A percentile compares a stretch with the other conserved stretches of the same genome.
These are phyloP conservation scores for Zygoascus meyerae DNA, from an alignment of 1,139 yeast species.

Conservation along the genomic window DNA sequence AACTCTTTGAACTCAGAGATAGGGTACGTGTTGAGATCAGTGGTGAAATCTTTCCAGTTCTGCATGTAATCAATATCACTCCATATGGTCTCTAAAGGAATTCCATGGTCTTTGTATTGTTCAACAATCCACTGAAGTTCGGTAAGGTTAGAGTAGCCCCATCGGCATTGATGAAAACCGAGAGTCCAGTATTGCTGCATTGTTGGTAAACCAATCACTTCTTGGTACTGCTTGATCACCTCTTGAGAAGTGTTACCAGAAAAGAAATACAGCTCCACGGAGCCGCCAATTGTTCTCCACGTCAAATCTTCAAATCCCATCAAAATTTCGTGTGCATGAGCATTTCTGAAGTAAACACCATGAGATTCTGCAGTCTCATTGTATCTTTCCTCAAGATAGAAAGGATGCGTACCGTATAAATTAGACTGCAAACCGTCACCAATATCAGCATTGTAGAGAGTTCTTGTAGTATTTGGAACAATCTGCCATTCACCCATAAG, in stretches of 20 bases:
- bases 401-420: constrained; percentile 27
- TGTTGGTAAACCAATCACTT: constrained; percentile 31
- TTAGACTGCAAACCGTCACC: constrained; percentile 18
- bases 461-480: constrained; percentile 28
- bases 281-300: constrained; percentile 28
- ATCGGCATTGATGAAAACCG: constrained; percentile 25
- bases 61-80: constrained; percentile 27
- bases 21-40: constrained; percentile 31
- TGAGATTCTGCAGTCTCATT: constrained; percentile 12
- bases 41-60: constrained; percentile 33
- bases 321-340: constrained; percentile 25
- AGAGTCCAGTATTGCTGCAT: constrained; percentile 31
- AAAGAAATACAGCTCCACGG: constrained; percentile 34
- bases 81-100: constrained; percentile 22
- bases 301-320: constrained; percentile 21
- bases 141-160: constrained; percentile 15
- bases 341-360: constrained; percentile 23
- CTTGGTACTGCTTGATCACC: constrained; percentile 30
- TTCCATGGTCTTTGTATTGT: constrained; percentile 10
- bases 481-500: constrained; percentile 32
- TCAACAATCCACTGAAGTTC: constrained; percentile 15
- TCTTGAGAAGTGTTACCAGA: constrained; percentile 34
- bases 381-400: constrained; percentile 30
- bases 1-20: constrained; percentile 24
- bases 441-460: constrained; percentile 22